A percentile compares a stretch with the other conserved stretches of the same genome.
These are phyloP conservation scores for Mycena pura DNA, from an alignment of 768 basidiomycete genomes.

Conservation along the genomic window DNA sequence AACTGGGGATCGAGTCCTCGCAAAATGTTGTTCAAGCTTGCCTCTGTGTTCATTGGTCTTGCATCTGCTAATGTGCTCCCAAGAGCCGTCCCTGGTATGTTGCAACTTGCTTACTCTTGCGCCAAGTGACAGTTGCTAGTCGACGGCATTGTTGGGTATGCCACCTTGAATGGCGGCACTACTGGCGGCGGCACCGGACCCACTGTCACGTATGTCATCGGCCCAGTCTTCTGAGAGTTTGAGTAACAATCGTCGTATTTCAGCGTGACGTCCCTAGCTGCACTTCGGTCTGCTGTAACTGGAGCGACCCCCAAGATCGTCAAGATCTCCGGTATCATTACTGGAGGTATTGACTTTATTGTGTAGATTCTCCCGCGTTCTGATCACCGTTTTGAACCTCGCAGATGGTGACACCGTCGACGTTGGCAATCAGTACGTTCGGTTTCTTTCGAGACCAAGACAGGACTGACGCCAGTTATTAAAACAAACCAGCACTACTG, in stretches of 20 bases:
- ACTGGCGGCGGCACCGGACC: conserved; percentile 21
- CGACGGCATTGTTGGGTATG: too few species aligned
- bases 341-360: conserved; percentile 20
- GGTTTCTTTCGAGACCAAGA: too few species aligned
- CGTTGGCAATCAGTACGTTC: conserved; percentile 23
- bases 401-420: conserved; percentile 20
- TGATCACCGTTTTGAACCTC: neutral
- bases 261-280: conserved; percentile 23
- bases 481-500: conserved; percentile 24
- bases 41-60: too few species aligned
- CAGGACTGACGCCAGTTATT: too few species aligned
- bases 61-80: too few species aligned
- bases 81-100: too few species aligned
- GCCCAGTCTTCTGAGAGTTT: neutral
- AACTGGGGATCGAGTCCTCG: too few species aligned
- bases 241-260: neutral
- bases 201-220: conserved; percentile 19
- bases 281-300: conserved; percentile 16
- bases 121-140: too few species aligned
- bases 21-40: too few species aligned
- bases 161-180: conserved; percentile 25
- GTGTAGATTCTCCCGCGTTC: neutral
- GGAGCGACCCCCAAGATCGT: conserved; percentile 20
- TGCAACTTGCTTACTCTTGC: too few species aligned
- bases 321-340: conserved; percentile 21